These are phyloP conservation scores for Pyrus bretschneideri DNA, from an alignment of 306 rosid genomes.

Conservation along the genomic window DNA sequence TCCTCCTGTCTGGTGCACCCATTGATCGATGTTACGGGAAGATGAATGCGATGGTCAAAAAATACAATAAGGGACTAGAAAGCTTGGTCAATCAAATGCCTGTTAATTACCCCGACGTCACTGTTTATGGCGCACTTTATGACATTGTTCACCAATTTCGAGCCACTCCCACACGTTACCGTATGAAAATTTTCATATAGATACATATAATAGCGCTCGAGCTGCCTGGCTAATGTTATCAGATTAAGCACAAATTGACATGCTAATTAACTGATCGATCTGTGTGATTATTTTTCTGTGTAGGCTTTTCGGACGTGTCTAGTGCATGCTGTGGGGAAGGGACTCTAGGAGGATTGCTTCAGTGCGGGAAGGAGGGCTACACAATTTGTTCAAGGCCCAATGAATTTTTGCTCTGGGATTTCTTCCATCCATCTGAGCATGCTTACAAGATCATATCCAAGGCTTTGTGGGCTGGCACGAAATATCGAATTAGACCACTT, in stretches of 20 bases:
- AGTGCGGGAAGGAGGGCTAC: conserved; percentile 30
- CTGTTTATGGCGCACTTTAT: conserved; percentile 24
- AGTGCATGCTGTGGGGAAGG: conserved; percentile 37
- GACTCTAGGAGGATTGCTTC: conserved; percentile 20
- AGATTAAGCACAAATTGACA: no score
- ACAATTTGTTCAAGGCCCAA: conserved; percentile 16
- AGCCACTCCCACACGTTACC: conserved; percentile 14
- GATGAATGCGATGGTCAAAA: conserved; percentile 20
- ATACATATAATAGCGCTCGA: no score
- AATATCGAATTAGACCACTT: conserved; percentile 14
- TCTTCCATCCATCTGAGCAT: conserved; percentile 32
- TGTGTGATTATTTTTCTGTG: neutral
- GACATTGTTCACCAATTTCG: conserved; percentile 16
- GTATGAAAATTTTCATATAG: neutral
- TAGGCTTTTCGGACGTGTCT: conserved; percentile 24
- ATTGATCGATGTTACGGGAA: conserved; percentile 12
- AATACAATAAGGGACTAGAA: conserved; percentile 31
- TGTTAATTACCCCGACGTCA: neutral
- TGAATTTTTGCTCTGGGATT: conserved; percentile 33
- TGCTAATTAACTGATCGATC: neutral
- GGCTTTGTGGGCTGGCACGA: conserved; percentile 28
- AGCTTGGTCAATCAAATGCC: conserved; percentile 4
- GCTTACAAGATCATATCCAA: conserved; percentile 25
- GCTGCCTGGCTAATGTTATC: no score
- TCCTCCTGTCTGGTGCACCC: conserved; percentile 17